Evolutionary conservation across 192 early-diverging fungal genomes (phyloP).

Genomic region (Rhizoclosmatium sp.): DNA sequence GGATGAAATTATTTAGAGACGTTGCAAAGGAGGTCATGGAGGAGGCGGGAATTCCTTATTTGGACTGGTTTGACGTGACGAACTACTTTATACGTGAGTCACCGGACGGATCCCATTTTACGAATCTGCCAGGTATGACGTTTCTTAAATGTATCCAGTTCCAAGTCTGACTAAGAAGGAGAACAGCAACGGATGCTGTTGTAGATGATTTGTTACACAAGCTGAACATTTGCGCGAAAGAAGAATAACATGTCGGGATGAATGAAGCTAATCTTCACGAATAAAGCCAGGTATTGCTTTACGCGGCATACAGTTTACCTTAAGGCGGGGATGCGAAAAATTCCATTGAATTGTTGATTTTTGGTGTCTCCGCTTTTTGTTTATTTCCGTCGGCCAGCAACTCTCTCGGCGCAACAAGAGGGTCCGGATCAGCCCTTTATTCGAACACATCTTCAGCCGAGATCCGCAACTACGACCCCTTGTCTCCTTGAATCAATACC

Average conservation of each 20-base stretch:
- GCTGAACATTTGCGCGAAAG: not conserved
- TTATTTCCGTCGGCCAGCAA: not conserved
- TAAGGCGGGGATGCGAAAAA: not conserved
- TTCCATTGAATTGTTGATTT: not conserved
- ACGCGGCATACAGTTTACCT: not conserved
- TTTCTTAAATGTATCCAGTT: no score
- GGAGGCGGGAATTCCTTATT: not conserved
- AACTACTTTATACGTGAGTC: not conserved
- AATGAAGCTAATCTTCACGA: not conserved
- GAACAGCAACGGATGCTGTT: not conserved
- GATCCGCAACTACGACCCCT: no score
- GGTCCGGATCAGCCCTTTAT: no score
- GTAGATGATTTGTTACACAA: not conserved
- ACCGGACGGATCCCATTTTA: not conserved
- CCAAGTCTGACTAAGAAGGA: no score
- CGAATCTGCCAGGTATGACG: not conserved
- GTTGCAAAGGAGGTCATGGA: not conserved
- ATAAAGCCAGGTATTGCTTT: not conserved
- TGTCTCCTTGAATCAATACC: no score
- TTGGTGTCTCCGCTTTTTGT: not conserved
- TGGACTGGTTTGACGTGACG: not conserved
- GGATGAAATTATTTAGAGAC: not conserved
- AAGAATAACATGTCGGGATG: not conserved
- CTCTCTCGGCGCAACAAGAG: no score
- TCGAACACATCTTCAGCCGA: no score